These are phyloP conservation scores for Odontarrhena argentea DNA, from an alignment of 345 rosid species.

Conservation along the genomic window DNA sequence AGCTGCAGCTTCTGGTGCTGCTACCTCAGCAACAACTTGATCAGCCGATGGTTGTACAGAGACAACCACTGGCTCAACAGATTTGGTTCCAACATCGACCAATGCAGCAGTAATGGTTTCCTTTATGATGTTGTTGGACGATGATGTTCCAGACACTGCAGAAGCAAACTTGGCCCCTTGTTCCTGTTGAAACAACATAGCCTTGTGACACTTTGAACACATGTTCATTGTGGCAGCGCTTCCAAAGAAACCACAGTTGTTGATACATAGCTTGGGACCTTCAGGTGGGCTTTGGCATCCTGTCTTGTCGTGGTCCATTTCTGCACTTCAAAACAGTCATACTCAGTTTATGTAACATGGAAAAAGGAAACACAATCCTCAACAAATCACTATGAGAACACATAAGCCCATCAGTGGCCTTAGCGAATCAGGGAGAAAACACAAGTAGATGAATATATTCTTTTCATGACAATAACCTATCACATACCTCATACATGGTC, in stretches of 20 bases:
- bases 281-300: slow-evolving; percentile 94
- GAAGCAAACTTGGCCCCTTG: slow-evolving; percentile 72
- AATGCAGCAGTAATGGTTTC: slow-evolving; percentile 47
- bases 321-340: slow-evolving; percentile 35
- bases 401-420: background rate
- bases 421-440: background rate
- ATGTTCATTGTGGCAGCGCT: slow-evolving; percentile 90
- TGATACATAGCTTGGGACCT: slow-evolving; percentile 71
- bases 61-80: slow-evolving; percentile 50
- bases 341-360: background rate
- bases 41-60: slow-evolving; percentile 48
- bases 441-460: background rate
- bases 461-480: slow-evolving; percentile 2
- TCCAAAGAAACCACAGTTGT: slow-evolving; percentile 94
- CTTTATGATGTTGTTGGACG: slow-evolving; percentile 54
- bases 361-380: background rate
- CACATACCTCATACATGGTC: slow-evolving; percentile 10
- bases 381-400: background rate
- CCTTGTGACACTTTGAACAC: slow-evolving; percentile 98
- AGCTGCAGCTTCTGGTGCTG: slow-evolving; percentile 43
- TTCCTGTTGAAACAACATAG: slow-evolving; percentile 64
- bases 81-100: slow-evolving; percentile 46
- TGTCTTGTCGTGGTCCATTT: slow-evolving; percentile 90
- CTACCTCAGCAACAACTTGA: slow-evolving; percentile 37
- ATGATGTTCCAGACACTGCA: slow-evolving; percentile 60